These are phyloP conservation scores for Craterostigma plantagineum DNA, from an alignment of 257 asterid genomes.

Conservation along the genomic window DNA sequence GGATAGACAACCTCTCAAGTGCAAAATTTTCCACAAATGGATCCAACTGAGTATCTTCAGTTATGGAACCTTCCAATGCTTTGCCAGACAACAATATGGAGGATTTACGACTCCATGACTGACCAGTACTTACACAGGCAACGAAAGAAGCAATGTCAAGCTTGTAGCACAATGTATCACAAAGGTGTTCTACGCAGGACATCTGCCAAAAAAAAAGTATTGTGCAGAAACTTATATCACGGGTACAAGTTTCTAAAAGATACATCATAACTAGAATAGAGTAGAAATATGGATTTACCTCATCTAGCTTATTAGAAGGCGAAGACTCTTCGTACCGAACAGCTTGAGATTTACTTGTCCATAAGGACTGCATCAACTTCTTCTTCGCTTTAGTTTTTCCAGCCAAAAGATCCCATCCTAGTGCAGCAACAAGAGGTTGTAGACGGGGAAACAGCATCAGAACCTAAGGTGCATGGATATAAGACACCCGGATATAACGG, in stretches of 20 bases:
- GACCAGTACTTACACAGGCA: conserved; percentile 83
- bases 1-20: conserved; percentile 79
- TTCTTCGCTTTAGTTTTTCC: conserved; percentile 70
- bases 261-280: too few species aligned
- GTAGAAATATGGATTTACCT: conserved; percentile 26
- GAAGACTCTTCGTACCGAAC: conserved; percentile 70
- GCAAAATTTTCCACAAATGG: conserved; percentile 96
- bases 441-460: conserved; percentile 77
- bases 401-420: conserved; percentile 97
- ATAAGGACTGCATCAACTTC: conserved; percentile 67
- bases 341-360: conserved; percentile 90
- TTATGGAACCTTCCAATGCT: conserved; percentile 18
- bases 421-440: conserved; percentile 87
- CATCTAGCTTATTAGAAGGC: conserved; percentile 42
- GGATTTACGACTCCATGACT: conserved; percentile 74
- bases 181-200: conserved; percentile 72
- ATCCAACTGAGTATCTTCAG: conserved; percentile 45
- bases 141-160: conserved; percentile 95
- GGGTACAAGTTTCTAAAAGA: conserved; percentile 1
- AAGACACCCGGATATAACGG: conserved; percentile 8
- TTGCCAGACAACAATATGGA: conserved; percentile 65
- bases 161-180: conserved; percentile 80
- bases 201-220: conserved; percentile 38
- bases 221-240: conserved; percentile 9
- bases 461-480: conserved; percentile 28